phyloP scores from a whole-genome alignment of 306 rosid genomes.

The Trichosanthes cucumerina region DNA sequence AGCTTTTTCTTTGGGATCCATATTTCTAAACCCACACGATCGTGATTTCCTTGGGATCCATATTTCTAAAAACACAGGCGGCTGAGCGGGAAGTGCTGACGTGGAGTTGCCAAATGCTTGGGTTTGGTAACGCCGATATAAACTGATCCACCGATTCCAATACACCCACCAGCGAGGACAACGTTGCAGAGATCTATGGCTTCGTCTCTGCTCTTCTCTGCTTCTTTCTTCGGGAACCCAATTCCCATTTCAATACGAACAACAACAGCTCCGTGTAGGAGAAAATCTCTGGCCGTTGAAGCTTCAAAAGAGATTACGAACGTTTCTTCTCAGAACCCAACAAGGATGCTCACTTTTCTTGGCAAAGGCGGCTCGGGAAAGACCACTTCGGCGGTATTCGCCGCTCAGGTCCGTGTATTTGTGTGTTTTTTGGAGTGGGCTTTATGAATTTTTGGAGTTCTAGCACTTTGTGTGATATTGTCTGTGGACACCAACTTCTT shows the following conservation, averaged over 20 bases:
- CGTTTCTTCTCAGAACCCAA: constrained; percentile 23
- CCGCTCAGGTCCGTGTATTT: constrained; percentile 51
- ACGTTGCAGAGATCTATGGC: constrained; percentile 1
- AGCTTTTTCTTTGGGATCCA: too few relatives aligned
- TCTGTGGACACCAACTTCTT: background rate
- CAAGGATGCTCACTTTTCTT: constrained; percentile 67
- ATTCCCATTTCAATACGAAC: background rate
- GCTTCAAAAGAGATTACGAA: constrained; percentile 22
- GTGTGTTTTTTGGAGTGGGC: background rate
- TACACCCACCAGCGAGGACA: background rate
- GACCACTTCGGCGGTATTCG: constrained; percentile 79
- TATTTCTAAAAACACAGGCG: too few relatives aligned
- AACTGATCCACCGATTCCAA: background rate
- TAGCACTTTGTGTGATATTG: background rate
- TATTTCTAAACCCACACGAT: too few relatives aligned
- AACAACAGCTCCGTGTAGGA: background rate
- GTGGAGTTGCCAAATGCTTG: background rate
- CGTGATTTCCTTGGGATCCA: too few relatives aligned
- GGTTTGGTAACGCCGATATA: background rate
- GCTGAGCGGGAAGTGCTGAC: background rate
- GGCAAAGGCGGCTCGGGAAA: constrained; percentile 98
- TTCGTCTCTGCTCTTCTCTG: constrained; percentile 10
- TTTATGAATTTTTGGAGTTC: background rate
- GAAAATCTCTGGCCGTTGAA: constrained; percentile 14
- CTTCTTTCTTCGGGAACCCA: background rate